Base-by-base conservation (phyloP, 495 filamentous ascomycete genomes). In the Penicillium taxi region DNA sequence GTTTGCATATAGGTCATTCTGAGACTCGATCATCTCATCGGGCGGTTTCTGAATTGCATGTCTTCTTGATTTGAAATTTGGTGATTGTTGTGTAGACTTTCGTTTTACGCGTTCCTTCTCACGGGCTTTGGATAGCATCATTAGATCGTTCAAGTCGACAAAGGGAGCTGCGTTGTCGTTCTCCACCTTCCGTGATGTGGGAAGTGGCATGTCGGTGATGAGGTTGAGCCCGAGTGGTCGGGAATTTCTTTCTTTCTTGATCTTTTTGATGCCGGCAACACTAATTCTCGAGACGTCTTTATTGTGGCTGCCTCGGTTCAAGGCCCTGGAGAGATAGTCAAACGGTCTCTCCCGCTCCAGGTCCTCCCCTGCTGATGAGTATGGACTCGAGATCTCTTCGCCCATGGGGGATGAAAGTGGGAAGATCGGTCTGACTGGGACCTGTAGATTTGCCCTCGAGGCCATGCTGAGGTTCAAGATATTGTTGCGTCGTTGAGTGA, bases 211-310 rank as follows among this genome's bases (percentile, higher is more conserved):
- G 31, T 69, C 59, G 4, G 82, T 86, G 6, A 82, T 70, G 4
- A 88, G 47, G 45, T 73, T 84, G 52, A 86, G 68, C 3, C 80
- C 81, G 2, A 59, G 37, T 8, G 73, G 74, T 48, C 59, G 56
- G 22, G 64, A 67, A 39, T 33, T 26, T n/a, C n/a, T n/a, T 24
- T 44, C 50, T 43, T 55, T 55, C 21, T 73, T 80, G 41, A 74
- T 74, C 43, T 56, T 62, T 17, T 34, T 47, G 23, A 60, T 58
- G 0, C 51, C 50, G 4, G 45, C 34, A 20, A 52, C 35, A 22
- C 44, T 46, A 9, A 44, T 23, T 18, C 40, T 37, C 18, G 44
- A 41, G 15, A n/a, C 24, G 9, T 32, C 16, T 15, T 27, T 18
- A 11, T 14, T 35, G 17, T 37, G 19, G 25, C 34, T 22, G 8